These are phyloP conservation scores for Alisma plantagoaquatica DNA, from an alignment of 106 monocot species.

Conservation along the genomic window DNA sequence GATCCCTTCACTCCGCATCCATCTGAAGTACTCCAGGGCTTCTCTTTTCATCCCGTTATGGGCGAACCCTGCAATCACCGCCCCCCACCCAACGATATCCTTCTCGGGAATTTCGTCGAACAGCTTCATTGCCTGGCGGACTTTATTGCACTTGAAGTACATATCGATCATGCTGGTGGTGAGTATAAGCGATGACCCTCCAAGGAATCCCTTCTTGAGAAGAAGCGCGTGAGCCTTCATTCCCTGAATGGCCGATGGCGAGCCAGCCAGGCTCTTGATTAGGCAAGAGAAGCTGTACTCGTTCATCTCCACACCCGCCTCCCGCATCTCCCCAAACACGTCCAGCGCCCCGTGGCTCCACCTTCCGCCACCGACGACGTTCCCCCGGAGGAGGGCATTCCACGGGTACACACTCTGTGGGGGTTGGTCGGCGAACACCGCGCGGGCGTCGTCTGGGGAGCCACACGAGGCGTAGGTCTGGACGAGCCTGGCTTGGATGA, in stretches of 20 bases:
- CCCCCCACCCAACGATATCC: slow-evolving; percentile 73
- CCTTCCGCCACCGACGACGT: slow-evolving; percentile 25
- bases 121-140: slow-evolving; percentile 53
- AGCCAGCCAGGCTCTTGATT: slow-evolving; percentile 74
- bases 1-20: slow-evolving; percentile 47
- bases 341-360: slow-evolving; percentile 23
- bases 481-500: slow-evolving; percentile 62
- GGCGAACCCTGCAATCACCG: slow-evolving; percentile 71
- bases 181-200: slow-evolving; percentile 21
- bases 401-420: slow-evolving; percentile 30
- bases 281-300: slow-evolving; percentile 74
- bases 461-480: slow-evolving; percentile 51
- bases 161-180: slow-evolving; percentile 63
- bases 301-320: slow-evolving; percentile 38
- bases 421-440: slow-evolving; percentile 20
- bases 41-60: slow-evolving; percentile 61
- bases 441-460: slow-evolving; percentile 30
- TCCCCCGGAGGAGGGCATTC: slow-evolving; percentile 68
- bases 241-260: slow-evolving; percentile 34
- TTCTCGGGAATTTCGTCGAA: slow-evolving; percentile 22
- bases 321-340: slow-evolving; percentile 53
- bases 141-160: slow-evolving; percentile 78
- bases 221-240: slow-evolving; percentile 57
- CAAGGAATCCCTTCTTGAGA: slow-evolving; percentile 49
- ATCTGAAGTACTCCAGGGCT: slow-evolving; percentile 60